Base-by-base conservation (phyloP, 495 filamentous ascomycete species). In the Lophium mytilinum region DNA sequence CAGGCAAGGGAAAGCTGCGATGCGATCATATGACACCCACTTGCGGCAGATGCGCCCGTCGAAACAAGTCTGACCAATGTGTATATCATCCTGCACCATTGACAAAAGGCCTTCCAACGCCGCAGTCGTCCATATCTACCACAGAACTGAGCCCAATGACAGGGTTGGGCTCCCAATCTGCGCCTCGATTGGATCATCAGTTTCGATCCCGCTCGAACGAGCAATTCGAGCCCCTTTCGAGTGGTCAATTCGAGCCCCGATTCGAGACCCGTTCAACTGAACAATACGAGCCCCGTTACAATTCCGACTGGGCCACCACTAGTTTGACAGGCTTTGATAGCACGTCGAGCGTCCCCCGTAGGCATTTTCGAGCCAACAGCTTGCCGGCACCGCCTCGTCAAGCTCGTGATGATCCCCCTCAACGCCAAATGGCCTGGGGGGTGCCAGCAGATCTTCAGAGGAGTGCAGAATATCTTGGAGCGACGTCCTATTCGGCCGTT, bases 21-120 rank as follows among this genome's bases (percentile, higher is more conserved):
- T 61, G 62, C 41, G 62, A 65, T 49, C 62, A 65, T 55, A 62
- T 65, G 58, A 58, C 58, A 51, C 62, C 62, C 3, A 61, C 62
- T 12, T 65, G 62, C 42, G 58, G 62, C 1, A 53, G 62, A 34
- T 65, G 62, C 56, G 52, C 58, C 12, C 62, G 62, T 11, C 58
- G 62, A 17, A 57, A 58, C 17, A 58, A 54, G 35, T 52, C 51
- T 3, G 58, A 65, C 30, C 58, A 65, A 45, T 65, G 62, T 33
- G 49, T 62, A 11, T 65, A 65, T 50, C 62, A 65, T 52, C 62
- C 62, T 6, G 62, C 62, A 9, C 62, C 62, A 8, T 43, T 65
- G 37, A 61, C 62, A 18, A 60, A 57, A 35, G 17, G n/a, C 11
- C 36, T 60, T 18, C 53, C 61, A 36, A 60, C 61, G 50, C 61